Conservation (phyloP, 169 alveolate genomes). For the Plasmodium malariae region DNA sequence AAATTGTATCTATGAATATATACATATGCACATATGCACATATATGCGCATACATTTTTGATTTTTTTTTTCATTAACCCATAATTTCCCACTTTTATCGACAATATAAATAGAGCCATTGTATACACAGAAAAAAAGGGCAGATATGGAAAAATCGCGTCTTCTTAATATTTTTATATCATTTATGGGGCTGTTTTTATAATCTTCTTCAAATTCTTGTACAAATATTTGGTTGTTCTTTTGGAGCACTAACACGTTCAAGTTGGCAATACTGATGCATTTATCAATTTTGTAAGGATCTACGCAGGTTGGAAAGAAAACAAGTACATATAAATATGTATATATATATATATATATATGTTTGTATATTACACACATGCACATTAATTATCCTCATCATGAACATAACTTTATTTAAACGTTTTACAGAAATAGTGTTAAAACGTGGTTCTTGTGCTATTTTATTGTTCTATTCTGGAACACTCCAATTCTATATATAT, state of each 20-base stretch:
- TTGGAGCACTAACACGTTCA: conserved; percentile 40
- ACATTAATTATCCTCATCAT: too few relatives aligned
- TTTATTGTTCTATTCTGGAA: neutral
- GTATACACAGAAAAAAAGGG: conserved; percentile 29
- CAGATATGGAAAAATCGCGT: neutral
- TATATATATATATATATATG: too few relatives aligned
- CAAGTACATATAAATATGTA: neutral
- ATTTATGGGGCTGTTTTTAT: conserved; percentile 18
- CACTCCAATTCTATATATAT: too few relatives aligned
- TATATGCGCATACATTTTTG: neutral
- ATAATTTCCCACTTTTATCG: conserved; percentile 35
- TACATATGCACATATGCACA: neutral
- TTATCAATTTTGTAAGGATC: conserved; percentile 46
- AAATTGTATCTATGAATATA: neutral
- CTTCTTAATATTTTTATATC: conserved; percentile 43
- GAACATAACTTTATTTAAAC: neutral
- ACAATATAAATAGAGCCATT: conserved; percentile 31
- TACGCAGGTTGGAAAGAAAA: neutral
- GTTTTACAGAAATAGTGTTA: neutral
- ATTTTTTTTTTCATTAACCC: conserved; percentile 13
- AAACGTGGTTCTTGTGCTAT: neutral
- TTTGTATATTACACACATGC: neutral
- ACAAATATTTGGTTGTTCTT: conserved; percentile 10
- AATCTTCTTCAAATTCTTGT: conserved; percentile 9
- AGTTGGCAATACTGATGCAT: conserved; percentile 28